Percentiles rank a stretch among this genome's conserved stretches.
phyloP scores from a whole-genome alignment of 2,329 filamentous ascomycete genomes.

The Ceratocystis cacaofunesta region DNA sequence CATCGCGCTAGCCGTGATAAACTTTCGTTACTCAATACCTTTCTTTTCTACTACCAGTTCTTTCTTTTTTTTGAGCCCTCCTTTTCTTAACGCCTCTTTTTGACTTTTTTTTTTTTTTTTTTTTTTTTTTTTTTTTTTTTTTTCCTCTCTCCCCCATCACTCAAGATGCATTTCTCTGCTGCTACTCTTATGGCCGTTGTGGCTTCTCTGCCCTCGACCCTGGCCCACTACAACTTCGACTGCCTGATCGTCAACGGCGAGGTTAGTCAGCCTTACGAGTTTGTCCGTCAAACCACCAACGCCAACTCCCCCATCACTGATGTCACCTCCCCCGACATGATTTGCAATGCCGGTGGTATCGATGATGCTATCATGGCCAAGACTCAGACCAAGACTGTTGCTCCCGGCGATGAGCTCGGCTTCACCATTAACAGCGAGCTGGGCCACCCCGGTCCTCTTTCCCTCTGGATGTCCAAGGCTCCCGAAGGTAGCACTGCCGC shows the following conservation, averaged over 20 bases:
- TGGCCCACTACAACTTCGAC: slow-evolving; percentile 32
- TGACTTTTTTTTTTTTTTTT: neutral
- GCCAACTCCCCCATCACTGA: slow-evolving; percentile 29
- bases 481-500: slow-evolving; percentile 24
- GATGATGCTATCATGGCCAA: slow-evolving; percentile 11
- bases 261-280: slow-evolving; percentile 32
- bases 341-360: slow-evolving; percentile 20
- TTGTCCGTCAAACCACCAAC: slow-evolving; percentile 36
- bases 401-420: slow-evolving; percentile 27
- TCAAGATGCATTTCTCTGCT: slow-evolving; percentile 22
- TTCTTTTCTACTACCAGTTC: neutral
- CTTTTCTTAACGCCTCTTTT: no score
- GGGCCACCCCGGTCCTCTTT: slow-evolving; percentile 27
- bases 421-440: slow-evolving; percentile 27
- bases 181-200: slow-evolving; percentile 21
- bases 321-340: slow-evolving; percentile 26
- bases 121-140: slow-evolving; percentile 6
- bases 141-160: neutral
- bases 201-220: slow-evolving; percentile 20
- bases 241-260: slow-evolving; percentile 33
- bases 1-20: slow-evolving; percentile 7
- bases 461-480: slow-evolving; percentile 27
- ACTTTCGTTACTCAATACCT: neutral
- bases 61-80: neutral
- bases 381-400: slow-evolving; percentile 24